phyloP scores from a whole-genome alignment of 495 filamentous ascomycete species.

The Penicillium turbatum region DNA sequence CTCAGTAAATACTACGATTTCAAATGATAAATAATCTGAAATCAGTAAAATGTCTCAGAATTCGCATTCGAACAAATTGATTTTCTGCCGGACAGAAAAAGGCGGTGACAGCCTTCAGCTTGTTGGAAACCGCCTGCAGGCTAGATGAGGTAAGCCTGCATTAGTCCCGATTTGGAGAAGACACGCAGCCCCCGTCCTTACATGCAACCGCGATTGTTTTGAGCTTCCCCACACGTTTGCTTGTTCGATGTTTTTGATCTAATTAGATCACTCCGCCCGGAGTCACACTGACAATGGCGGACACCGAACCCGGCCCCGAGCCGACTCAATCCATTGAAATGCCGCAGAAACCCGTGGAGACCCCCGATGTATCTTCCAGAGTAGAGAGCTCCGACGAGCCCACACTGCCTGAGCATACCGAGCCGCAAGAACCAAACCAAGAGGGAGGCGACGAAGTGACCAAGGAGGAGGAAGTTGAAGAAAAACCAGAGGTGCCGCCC shows the following conservation, averaged over 20 bases:
- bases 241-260: conserved; percentile 35
- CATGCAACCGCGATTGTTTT: conserved; percentile 3
- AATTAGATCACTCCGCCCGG: conserved; percentile 31
- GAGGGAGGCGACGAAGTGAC: conserved; percentile 16
- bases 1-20: no score
- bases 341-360: conserved; percentile 34
- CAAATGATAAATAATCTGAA: no score
- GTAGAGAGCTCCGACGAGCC: conserved; percentile 33
- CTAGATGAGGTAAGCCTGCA: conserved; percentile 7
- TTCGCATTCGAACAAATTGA: no score
- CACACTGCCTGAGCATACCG: conserved; percentile 23
- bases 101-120: not conserved
- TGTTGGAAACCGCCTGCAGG: not conserved
- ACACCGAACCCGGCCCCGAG: conserved; percentile 39
- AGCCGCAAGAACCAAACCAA: conserved; percentile 29
- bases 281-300: conserved; percentile 45
- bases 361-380: conserved; percentile 28
- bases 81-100: not conserved
- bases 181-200: conserved; percentile 20
- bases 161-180: conserved; percentile 28
- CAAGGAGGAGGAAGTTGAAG: conserved; percentile 6
- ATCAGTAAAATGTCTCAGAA: no score
- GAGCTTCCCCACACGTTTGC: conserved; percentile 8
- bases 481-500: conserved; percentile 24
- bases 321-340: conserved; percentile 27